Evolutionary conservation across 2,329 filamentous ascomycete genomes (phyloP), one percentile per base, ranked within the genome.

Genomic region (Trichoderma guizhouense): DNA sequence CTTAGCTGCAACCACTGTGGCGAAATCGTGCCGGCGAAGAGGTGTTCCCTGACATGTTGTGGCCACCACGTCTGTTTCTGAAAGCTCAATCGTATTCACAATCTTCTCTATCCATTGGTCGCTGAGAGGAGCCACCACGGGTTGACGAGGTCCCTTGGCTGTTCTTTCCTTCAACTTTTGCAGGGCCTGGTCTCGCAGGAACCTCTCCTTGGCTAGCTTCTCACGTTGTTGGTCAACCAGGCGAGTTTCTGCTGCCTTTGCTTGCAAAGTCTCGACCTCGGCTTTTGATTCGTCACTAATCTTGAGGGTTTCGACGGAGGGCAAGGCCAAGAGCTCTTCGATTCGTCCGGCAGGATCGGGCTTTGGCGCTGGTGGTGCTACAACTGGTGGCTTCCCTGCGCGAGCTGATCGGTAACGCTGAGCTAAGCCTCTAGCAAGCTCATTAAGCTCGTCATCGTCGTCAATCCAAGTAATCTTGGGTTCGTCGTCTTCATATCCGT

Each of bases 1-100:
- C 0, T 81, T 84, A 9, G 82, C 79, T 21, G 83, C 83, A 18
- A 91, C 84, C 8, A 94, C 81, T 61, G 86, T 91, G n/a, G 81
- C 83, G 76, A 94, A 91, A 77, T 93, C 91, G 67, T 88, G 87
- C 7, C 77, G 78, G 34, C 77, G 76, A 18, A 93, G 80, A 14
- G 86, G 82, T 3, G 83, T 83, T 1, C 86, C 85, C 73, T 87
- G 86, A 7, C 82, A 80, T 11, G 86, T 85, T 68, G 78, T 84
- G 71, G 83, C 84, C 65, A 88, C 79, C 63, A 79, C 80, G 5
- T 39, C 43, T 26, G 14, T 12, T 8, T 62, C 68, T 30, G 58
- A 47, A 5, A 24, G n/a, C 7, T 30, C 21, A 15, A 70, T 26
- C 3, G 70, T 62, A 9, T 55, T 18, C 3, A 11, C 30, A 24